These are phyloP conservation scores for Pseudohyphozyma bogoriensis DNA, from an alignment of 768 basidiomycete genomes.

Conservation along the genomic window DNA sequence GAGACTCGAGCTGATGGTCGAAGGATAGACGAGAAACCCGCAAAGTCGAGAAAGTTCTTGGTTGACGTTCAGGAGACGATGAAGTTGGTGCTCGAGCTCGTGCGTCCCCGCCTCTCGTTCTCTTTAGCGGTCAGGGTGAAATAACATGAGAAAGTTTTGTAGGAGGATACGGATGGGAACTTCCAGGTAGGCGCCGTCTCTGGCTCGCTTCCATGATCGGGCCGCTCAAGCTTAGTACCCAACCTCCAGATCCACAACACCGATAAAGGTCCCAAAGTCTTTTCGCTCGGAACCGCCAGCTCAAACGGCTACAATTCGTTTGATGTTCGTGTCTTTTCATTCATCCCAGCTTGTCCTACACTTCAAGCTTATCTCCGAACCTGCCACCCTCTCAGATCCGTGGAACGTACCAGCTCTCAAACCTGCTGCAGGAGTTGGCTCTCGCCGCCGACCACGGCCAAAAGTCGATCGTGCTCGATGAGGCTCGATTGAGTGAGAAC, in stretches of 20 bases:
- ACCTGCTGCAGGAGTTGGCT: constrained; percentile 95
- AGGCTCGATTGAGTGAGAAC: constrained; percentile 93
- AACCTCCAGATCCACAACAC: constrained; percentile 50
- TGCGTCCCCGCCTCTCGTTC: too few species aligned
- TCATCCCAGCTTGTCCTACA: background rate
- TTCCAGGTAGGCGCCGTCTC: constrained; percentile 52
- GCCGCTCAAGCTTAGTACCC: background rate
- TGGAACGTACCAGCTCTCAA: constrained; percentile 99
- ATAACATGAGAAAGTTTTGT: too few species aligned
- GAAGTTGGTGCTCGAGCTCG: constrained; percentile 85
- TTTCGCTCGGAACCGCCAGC: constrained; percentile 89
- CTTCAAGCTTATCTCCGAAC: background rate
- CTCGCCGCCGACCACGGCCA: constrained; percentile 88
- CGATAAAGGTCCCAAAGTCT: constrained; percentile 91
- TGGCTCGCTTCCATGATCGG: too few species aligned
- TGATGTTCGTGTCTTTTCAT: constrained; percentile 64
- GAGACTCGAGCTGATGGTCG: background rate
- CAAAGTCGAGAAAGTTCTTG: constrained; percentile 75
- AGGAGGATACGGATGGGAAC: constrained; percentile 86
- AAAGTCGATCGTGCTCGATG: constrained; percentile 96
- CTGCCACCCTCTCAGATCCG: constrained; percentile 36
- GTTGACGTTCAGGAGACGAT: constrained; percentile 98
- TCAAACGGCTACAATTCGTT: constrained; percentile 97
- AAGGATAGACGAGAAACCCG: constrained; percentile 51
- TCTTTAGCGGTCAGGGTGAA: too few species aligned